Conservation (phyloP, 2,329 filamentous ascomycete genomes). For the Pyrenophora teres region DNA sequence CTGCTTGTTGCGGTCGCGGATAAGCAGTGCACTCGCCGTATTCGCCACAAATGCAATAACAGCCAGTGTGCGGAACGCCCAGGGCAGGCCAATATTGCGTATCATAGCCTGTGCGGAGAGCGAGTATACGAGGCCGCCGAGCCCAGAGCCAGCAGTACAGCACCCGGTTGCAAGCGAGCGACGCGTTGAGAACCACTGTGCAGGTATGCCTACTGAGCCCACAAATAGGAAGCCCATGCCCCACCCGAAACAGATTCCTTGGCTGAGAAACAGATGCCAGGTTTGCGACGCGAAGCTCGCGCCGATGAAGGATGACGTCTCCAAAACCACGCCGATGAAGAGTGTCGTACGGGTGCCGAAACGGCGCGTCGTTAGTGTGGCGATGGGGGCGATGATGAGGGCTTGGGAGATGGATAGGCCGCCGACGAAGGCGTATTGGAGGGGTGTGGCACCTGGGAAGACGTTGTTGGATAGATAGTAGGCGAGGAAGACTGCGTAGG, state of each 20-base stretch:
- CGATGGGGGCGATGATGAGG: constrained; percentile 70
- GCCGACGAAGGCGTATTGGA: constrained; percentile 79
- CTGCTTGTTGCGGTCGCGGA: constrained; percentile 73
- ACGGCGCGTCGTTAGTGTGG: constrained; percentile 63
- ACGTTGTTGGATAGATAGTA: constrained; percentile 66
- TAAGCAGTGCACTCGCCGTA: constrained; percentile 63
- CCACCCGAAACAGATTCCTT: constrained; percentile 76
- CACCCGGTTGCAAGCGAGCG: constrained; percentile 73
- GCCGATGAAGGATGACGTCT: constrained; percentile 68
- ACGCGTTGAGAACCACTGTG: constrained; percentile 74
- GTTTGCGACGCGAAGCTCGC: constrained; percentile 71
- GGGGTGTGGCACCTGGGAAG: constrained; percentile 65
- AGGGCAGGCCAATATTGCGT: constrained; percentile 63
- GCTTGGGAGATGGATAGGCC: constrained; percentile 69
- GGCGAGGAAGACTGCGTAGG: constrained; percentile 75
- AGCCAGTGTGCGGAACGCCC: constrained; percentile 69
- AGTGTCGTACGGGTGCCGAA: constrained; percentile 69
- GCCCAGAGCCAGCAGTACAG: constrained; percentile 69
- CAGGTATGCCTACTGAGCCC: constrained; percentile 67
- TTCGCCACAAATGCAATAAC: constrained; percentile 69
- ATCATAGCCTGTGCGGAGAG: constrained; percentile 73
- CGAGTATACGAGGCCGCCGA: constrained; percentile 74
- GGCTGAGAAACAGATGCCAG: constrained; percentile 77
- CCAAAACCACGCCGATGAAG: constrained; percentile 66
- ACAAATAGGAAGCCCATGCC: constrained; percentile 80